These are phyloP conservation scores for Penstemon eatonii DNA, from an alignment of 257 asterid species.

Conservation along the genomic window DNA sequence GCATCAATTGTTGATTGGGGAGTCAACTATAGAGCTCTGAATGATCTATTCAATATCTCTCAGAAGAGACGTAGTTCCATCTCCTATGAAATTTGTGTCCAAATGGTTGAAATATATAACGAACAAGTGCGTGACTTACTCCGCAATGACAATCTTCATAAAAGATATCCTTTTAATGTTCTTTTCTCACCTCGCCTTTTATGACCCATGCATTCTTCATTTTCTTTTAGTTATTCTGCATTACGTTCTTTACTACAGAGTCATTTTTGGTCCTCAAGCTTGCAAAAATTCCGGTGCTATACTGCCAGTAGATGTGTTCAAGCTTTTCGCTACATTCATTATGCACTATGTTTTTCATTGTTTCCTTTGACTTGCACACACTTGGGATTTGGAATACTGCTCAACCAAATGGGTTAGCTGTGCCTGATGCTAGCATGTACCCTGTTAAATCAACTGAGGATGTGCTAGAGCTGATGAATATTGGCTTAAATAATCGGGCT, in stretches of 20 bases:
- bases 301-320: too few species aligned
- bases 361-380: constrained; percentile 80
- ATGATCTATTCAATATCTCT: constrained; percentile 86
- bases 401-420: constrained; percentile 95
- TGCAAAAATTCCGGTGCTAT: constrained; percentile 13
- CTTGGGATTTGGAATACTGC: constrained; percentile 92
- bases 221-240: background rate
- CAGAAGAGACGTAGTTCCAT: constrained; percentile 69
- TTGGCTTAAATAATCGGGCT: constrained; percentile 84
- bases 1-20: constrained; percentile 87
- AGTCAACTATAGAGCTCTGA: constrained; percentile 89
- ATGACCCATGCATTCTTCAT: constrained; percentile 19
- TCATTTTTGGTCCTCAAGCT: background rate
- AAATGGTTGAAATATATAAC: constrained; percentile 95
- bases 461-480: constrained; percentile 80
- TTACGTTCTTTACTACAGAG: constrained; percentile 6
- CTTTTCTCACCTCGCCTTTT: constrained; percentile 4
- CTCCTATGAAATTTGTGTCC: constrained; percentile 78
- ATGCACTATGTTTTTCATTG: constrained; percentile 18
- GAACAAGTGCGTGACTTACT: constrained; percentile 98
- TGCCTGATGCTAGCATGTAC: constrained; percentile 97
- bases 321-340: background rate
- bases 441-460: constrained; percentile 76
- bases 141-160: constrained; percentile 51
- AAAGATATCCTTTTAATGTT: constrained; percentile 74